Conservation (phyloP, 345 rosid genomes). For the Streptanthus diversifolius region DNA sequence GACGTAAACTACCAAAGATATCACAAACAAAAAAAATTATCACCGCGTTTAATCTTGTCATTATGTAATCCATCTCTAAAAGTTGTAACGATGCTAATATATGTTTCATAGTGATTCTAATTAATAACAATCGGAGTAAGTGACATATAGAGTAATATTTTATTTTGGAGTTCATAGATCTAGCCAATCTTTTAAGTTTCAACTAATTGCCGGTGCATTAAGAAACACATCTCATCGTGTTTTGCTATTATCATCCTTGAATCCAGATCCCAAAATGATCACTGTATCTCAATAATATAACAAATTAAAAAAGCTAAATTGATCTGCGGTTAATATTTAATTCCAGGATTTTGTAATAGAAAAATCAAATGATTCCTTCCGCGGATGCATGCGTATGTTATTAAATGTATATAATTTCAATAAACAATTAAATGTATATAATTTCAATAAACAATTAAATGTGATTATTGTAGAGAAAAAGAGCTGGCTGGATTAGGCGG, state of each 20-base stretch:
- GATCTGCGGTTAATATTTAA: constrained; percentile 21
- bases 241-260: constrained; percentile 16
- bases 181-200: constrained; percentile 14
- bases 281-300: background rate
- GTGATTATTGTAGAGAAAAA: constrained; percentile 10
- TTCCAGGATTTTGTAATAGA: background rate
- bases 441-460: background rate
- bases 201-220: constrained; percentile 31
- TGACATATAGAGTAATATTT: background rate
- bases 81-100: background rate
- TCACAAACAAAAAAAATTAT: background rate
- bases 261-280: constrained; percentile 33
- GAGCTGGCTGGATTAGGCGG: constrained; percentile 35
- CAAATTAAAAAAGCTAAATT: background rate
- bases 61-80: background rate
- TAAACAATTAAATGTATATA: background rate
- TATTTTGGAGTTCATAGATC: constrained; percentile 23
- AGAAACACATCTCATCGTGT: constrained; percentile 32
- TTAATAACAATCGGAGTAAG: background rate
- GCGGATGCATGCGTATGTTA: constrained; percentile 37
- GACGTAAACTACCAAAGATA: background rate
- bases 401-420: background rate
- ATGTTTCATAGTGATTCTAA: background rate
- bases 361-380: constrained; percentile 31
- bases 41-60: background rate